Base-by-base conservation (phyloP, 2,329 filamentous ascomycete genomes). In the Cercospora berteroae region DNA sequence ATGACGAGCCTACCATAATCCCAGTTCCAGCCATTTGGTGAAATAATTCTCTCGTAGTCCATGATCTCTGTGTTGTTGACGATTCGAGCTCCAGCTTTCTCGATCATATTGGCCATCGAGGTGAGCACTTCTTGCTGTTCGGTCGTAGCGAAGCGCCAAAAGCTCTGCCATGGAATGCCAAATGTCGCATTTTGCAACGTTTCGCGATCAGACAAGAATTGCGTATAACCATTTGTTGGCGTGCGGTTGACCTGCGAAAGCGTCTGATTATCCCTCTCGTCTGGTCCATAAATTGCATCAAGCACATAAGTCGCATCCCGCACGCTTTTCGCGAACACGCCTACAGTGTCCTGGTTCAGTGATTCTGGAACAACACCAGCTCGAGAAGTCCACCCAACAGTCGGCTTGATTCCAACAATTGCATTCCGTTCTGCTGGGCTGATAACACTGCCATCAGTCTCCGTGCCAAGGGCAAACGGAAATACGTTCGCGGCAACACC, bases 361-460 rank as follows among this genome's bases (percentile, higher is more conserved):
- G 84, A 86, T 74, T 90, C 89, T 0, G 90, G 91, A 36, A 93
- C 76, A 0, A 83, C 81, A 1, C 80, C 80, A 29, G 76, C 76
- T 50, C 89, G 81, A 8, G 89, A 91, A 0, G 89, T 92, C 60
- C 92, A 77, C 0, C 90, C 90, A 5, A 93, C 88, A 1, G 90
- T 93, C 1, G 90, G 90, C 79, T 93, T 93, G 76, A 93, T 85
- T 3, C 90, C 90, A 1, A 93, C 89, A 1, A 93, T 75, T 1
- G 83, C 85, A 74, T 90, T 91, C 4, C 89, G 81, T 76, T 89
- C 86, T 0, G 90, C 89, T 0, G 91, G 91, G 75, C 87, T 89
- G 74, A 92, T 91, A 16, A 93, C 84, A 64, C 78, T 81, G 1
- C 81, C 90, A 74, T 93, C 90, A 0, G 90, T 93, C 79, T 93